Evolutionary conservation across 176 grass and related monocot species (phyloP), one percentile per base, ranked within the genome.

Genomic region (Raddia guianensis): DNA sequence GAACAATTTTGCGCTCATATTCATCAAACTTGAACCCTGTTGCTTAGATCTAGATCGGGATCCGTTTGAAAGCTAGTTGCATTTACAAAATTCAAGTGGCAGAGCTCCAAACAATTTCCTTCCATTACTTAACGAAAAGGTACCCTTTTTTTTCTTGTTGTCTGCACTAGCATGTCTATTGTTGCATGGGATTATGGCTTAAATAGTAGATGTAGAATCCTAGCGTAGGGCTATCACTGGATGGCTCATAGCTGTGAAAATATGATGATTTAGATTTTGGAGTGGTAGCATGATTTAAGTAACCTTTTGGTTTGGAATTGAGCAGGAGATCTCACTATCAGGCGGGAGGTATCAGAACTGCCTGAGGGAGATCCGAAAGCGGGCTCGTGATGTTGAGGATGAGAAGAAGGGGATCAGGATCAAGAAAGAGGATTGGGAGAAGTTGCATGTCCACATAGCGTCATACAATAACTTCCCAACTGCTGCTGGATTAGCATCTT

Each of bases 401-500:
- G 81, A 83, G 70, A 85, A 92, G 35, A 90, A 89, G 75, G 92
- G 79, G 52, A 73, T 95, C 47, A 81, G 18, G 54, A 92, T 94
- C 46, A 85, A 90, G 73, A 92, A 94, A 79, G 90, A 91, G 77
- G 95, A 98, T 37, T 98, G 95, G 95, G 80, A 80, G 52, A 91
- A 80, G 42, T 72, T 98, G 65, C 95, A 98, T 66, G 73, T 98
- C 14, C 95, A 94, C 40, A 92, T 98, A 57, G 90, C 86, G 15
- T 98, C 95, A 2, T 91, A 89, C 77, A 98, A 98, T 69, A 98
- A 98, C 76, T 98, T 98, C 65, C 95, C 90, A 13, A 97, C 95
- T 0, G 90, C 95, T 72, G 95, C 95, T 33, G 95, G 95, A 15
- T 84, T 98, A 59, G 92, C 92, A 63, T 98, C 95, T 83, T 98